Conservation (phyloP, 768 basidiomycete species). For the Rhizopogon salebrosus region DNA sequence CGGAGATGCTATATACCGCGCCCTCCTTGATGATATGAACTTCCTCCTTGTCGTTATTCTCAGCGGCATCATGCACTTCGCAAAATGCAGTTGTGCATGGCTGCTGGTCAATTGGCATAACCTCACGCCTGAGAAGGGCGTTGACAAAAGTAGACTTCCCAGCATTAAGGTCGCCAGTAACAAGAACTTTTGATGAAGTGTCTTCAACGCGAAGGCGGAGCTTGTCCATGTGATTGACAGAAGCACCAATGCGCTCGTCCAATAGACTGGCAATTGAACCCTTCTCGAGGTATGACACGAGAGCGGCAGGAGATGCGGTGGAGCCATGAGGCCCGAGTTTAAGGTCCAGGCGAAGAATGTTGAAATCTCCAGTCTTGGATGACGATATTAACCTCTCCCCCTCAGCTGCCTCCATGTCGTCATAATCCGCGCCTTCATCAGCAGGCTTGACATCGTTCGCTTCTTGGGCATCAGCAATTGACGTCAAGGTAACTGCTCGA, state of each 20-base stretch:
- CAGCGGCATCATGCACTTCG: slow-evolving; percentile 88
- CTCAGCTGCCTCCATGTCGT: slow-evolving; percentile 23
- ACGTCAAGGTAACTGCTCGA: slow-evolving; percentile 55
- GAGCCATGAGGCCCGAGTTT: slow-evolving; percentile 77
- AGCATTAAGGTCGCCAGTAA: slow-evolving; percentile 96
- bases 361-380: slow-evolving; percentile 57
- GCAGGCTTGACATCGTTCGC: slow-evolving; percentile 12
- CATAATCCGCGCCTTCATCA: slow-evolving; percentile 17
- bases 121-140: slow-evolving; percentile 80
- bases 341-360: slow-evolving; percentile 88
- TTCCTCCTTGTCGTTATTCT: slow-evolving; percentile 77
- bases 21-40: slow-evolving; percentile 77
- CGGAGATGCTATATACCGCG: slow-evolving; percentile 57
- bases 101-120: slow-evolving; percentile 98
- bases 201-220: slow-evolving; percentile 86
- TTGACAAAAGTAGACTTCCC: slow-evolving; percentile 99
- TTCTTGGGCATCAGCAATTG: slow-evolving; percentile 44
- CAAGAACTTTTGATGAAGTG: slow-evolving; percentile 91
- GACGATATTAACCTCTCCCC: slow-evolving; percentile 34
- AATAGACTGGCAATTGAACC: slow-evolving; percentile 88
- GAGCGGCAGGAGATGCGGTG: slow-evolving; percentile 53
- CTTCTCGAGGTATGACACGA: slow-evolving; percentile 91
- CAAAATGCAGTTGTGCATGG: slow-evolving; percentile 97
- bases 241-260: slow-evolving; percentile 73
- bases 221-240: slow-evolving; percentile 76